Evolutionary conservation across 1,139 yeast species (phyloP).

Genomic region (Kodamaea sp.): DNA sequence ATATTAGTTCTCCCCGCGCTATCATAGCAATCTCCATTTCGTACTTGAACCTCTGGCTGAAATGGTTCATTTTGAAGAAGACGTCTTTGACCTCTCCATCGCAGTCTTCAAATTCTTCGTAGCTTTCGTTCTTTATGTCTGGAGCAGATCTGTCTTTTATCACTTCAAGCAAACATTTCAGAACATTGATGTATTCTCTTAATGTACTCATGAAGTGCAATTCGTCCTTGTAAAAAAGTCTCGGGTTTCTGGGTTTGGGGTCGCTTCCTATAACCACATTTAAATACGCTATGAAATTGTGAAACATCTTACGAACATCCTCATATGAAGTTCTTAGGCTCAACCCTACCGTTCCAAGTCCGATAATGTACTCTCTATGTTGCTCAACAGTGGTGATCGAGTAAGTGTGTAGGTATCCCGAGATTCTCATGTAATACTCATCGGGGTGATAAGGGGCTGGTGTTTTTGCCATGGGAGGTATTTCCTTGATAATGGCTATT

Average conservation of each 20-base stretch:
- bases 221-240: conserved; percentile 16
- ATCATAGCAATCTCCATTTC: conserved; percentile 9
- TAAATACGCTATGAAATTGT: background rate
- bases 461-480: background rate
- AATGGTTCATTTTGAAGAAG: conserved; percentile 18
- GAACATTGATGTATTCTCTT: conserved; percentile 10
- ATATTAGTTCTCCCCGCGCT: background rate
- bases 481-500: background rate
- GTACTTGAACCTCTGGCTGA: conserved; percentile 16
- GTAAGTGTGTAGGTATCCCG: background rate
- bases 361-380: background rate
- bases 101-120: conserved; percentile 15
- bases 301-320: background rate
- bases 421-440: background rate
- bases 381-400: background rate
- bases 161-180: conserved; percentile 8
- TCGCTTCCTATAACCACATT: background rate
- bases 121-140: conserved; percentile 1
- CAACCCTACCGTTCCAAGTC: conserved; percentile 4
- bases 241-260: background rate
- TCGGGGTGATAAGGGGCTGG: background rate
- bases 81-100: conserved; percentile 16
- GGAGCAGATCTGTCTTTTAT: background rate
- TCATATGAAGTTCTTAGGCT: conserved; percentile 1
- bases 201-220: conserved; percentile 15